Evolutionary conservation across 108 stramenopile species (phyloP).

Genomic region (Skeletonema costatum): DNA sequence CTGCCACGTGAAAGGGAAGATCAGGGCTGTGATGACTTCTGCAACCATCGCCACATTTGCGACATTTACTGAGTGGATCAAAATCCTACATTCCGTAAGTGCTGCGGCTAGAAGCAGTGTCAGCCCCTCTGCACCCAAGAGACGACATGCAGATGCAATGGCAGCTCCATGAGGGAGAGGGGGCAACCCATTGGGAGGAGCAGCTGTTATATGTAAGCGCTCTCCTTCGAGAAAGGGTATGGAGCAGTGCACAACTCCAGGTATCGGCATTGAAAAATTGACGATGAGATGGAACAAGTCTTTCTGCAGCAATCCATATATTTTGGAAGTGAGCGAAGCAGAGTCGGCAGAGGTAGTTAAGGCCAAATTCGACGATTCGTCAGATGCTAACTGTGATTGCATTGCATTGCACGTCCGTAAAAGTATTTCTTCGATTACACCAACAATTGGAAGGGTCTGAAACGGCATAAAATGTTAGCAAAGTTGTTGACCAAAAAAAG

Average conservation of each 20-base stretch:
- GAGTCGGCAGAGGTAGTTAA: background rate
- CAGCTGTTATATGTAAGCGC: slow-evolving; percentile 66
- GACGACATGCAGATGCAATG: slow-evolving; percentile 71
- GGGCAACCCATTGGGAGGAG: slow-evolving; percentile 73
- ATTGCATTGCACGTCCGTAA: slow-evolving; percentile 78
- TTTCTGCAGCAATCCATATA: slow-evolving; percentile 50
- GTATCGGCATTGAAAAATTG: slow-evolving; percentile 76
- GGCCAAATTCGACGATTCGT: slow-evolving; percentile 15
- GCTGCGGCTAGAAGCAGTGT: slow-evolving; percentile 78
- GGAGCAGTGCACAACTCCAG: slow-evolving; percentile 85
- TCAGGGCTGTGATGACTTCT: slow-evolving; percentile 82
- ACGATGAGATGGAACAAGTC: slow-evolving; percentile 72
- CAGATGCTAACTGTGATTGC: slow-evolving; percentile 29
- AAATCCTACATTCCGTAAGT: slow-evolving; percentile 84
- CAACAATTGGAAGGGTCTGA: slow-evolving; percentile 74
- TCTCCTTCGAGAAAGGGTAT: slow-evolving; percentile 84
- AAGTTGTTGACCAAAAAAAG: background rate
- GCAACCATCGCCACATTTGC: slow-evolving; percentile 87
- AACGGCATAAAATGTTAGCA: background rate
- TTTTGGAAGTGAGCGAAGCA: slow-evolving; percentile 23
- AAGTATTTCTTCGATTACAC: slow-evolving; percentile 79
- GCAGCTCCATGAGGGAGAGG: slow-evolving; percentile 80
- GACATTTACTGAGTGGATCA: slow-evolving; percentile 81
- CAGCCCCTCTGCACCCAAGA: slow-evolving; percentile 81
- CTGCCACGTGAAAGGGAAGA: slow-evolving; percentile 87